Percentiles rank a stretch among this genome's conserved stretches.
phyloP scores from a whole-genome alignment of 371 early-diverging fungal species.

The Batkoa obscura region DNA sequence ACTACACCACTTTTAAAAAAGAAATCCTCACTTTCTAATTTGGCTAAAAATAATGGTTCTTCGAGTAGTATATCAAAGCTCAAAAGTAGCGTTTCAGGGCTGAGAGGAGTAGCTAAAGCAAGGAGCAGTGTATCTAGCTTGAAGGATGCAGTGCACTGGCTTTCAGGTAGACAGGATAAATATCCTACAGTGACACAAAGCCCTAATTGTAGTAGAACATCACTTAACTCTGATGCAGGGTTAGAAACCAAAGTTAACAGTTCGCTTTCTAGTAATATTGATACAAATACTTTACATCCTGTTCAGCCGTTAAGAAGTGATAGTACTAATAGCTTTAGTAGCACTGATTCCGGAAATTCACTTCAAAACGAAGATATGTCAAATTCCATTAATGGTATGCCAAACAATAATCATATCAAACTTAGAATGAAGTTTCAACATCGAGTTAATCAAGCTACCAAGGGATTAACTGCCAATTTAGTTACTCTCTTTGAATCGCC shows the following conservation, averaged over 20 bases:
- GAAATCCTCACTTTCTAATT: too few relatives aligned
- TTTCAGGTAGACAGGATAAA: too few relatives aligned
- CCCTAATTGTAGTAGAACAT: too few relatives aligned
- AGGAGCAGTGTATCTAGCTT: too few relatives aligned
- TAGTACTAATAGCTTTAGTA: not conserved
- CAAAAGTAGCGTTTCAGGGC: not conserved
- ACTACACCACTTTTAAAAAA: constrained; percentile 13
- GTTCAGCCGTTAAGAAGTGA: not conserved
- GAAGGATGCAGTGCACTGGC: too few relatives aligned
- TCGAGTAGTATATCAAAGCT: not conserved
- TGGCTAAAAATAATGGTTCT: not conserved
- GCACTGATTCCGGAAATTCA: not conserved
- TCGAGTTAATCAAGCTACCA: not conserved
- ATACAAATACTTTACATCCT: not conserved
- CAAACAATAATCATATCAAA: not conserved
- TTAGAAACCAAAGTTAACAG: too few relatives aligned
- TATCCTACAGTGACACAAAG: too few relatives aligned
- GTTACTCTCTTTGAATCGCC: not conserved
- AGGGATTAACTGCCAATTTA: not conserved
- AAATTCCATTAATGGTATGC: not conserved
- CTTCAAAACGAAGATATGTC: not conserved
- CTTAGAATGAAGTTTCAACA: not conserved
- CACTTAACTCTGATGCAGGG: too few relatives aligned
- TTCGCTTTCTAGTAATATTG: not conserved
- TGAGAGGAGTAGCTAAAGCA: too few relatives aligned